A percentile compares a stretch with the other conserved stretches of the same genome.
Evolutionary conservation across 2,329 filamentous ascomycete genomes (phyloP).

Genomic region (Hypoxylon sp.): DNA sequence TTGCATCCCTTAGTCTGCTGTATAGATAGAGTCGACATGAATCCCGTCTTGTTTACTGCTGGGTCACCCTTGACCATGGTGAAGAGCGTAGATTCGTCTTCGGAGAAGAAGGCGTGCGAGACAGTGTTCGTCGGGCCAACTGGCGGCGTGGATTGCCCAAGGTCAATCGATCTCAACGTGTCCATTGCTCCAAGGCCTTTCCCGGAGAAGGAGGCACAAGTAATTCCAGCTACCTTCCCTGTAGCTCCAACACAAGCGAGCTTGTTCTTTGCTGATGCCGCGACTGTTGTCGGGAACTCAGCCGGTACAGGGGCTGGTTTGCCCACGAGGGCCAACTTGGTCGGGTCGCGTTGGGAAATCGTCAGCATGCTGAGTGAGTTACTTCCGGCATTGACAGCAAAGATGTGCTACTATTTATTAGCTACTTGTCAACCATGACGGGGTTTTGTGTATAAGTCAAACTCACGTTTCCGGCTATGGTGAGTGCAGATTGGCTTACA

Average conservation of each 20-base stretch:
- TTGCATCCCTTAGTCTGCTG: constrained; percentile 34
- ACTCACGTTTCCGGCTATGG: constrained; percentile 65
- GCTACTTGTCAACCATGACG: not conserved
- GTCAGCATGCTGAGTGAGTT: constrained; percentile 67
- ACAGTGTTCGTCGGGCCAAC: constrained; percentile 70
- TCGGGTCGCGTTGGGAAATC: constrained; percentile 60
- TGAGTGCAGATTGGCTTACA: constrained; percentile 65
- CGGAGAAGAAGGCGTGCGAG: constrained; percentile 72
- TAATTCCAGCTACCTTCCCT: constrained; percentile 54
- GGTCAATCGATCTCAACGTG: constrained; percentile 61
- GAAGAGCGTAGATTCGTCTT: constrained; percentile 66
- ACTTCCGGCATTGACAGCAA: constrained; percentile 69
- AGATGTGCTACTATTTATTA: constrained; percentile 60
- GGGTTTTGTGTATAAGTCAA: constrained; percentile 9
- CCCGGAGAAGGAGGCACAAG: constrained; percentile 46
- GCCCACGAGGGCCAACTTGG: constrained; percentile 62
- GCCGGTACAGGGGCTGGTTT: constrained; percentile 61
- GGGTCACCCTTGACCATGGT: constrained; percentile 74
- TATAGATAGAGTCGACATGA: constrained; percentile 67
- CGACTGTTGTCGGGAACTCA: constrained; percentile 68
- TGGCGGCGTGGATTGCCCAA: constrained; percentile 71
- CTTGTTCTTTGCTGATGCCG: constrained; percentile 57
- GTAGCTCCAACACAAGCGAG: constrained; percentile 53
- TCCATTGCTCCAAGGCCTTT: constrained; percentile 62
- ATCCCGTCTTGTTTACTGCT: constrained; percentile 68